A percentile compares a stretch with the other conserved stretches of the same genome.
These are phyloP conservation scores for Microcyclosporella mali DNA, from an alignment of 2,329 filamentous ascomycete genomes.

Conservation along the genomic window DNA sequence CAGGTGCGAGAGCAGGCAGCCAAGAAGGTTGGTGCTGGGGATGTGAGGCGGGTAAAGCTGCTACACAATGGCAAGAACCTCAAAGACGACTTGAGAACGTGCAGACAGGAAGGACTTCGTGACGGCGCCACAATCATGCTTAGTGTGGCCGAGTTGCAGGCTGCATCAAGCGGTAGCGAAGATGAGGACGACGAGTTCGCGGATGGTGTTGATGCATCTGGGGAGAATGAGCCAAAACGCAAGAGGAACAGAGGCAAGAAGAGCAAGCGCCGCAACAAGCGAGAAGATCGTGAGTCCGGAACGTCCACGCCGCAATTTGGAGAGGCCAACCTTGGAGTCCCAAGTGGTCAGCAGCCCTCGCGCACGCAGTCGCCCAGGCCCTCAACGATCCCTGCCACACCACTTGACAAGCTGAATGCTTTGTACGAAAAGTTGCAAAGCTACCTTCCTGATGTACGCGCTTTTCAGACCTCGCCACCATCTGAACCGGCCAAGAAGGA, in stretches of 20 bases:
- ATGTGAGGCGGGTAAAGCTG: constrained; percentile 56
- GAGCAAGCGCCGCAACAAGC: constrained; percentile 40
- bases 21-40: constrained; percentile 58
- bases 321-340: constrained; percentile 33
- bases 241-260: constrained; percentile 35
- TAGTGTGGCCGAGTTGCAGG: constrained; percentile 48
- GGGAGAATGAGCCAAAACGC: constrained; percentile 34
- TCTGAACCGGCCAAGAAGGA: constrained; percentile 59
- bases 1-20: constrained; percentile 64
- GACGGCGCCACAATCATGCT: constrained; percentile 58
- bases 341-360: constrained; percentile 26
- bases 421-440: constrained; percentile 59
- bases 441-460: constrained; percentile 58
- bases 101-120: constrained; percentile 53
- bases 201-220: constrained; percentile 24
- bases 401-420: constrained; percentile 60
- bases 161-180: constrained; percentile 35
- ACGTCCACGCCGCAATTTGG: constrained; percentile 30
- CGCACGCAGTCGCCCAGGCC: constrained; percentile 37
- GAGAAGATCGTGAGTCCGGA: constrained; percentile 31
- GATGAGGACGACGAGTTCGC: constrained; percentile 41
- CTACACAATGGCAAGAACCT: constrained; percentile 68
- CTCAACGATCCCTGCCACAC: constrained; percentile 36
- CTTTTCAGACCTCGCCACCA: constrained; percentile 59
- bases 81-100: constrained; percentile 55